Evolutionary conservation across 805 yeast genomes (phyloP).

Genomic region (Myxozyma lipomycoides): DNA sequence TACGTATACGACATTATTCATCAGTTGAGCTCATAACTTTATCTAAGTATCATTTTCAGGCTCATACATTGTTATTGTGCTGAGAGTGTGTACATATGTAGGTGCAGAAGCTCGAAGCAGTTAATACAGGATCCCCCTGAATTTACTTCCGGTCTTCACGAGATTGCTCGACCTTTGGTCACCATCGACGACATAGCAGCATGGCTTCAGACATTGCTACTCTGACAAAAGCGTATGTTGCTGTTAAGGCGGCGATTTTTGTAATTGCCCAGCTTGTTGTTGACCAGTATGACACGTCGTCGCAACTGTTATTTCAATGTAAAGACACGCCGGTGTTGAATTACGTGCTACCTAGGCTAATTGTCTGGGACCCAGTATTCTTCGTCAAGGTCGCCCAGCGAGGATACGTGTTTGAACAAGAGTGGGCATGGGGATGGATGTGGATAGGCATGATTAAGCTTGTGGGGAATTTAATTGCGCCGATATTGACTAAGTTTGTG

Average conservation of each 20-base stretch:
- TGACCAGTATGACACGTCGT: constrained; percentile 49
- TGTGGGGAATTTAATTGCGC: constrained; percentile 13
- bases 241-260: constrained; percentile 40
- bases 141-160: no score
- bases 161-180: no score
- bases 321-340: constrained; percentile 11
- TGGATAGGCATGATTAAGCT: constrained; percentile 47
- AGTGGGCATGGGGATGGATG: constrained; percentile 77
- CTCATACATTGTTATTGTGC: no score
- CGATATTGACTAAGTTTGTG: constrained; percentile 3
- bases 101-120: no score
- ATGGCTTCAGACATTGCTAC: not conserved
- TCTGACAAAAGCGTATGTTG: constrained; percentile 19
- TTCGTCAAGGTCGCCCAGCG: constrained; percentile 55
- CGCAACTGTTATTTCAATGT: constrained; percentile 39
- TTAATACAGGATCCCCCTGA: no score
- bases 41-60: no score
- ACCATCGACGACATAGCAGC: no score
- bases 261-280: constrained; percentile 42
- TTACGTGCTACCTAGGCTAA: constrained; percentile 38
- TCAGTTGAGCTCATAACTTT: no score
- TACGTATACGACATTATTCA: no score
- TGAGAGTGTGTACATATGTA: no score
- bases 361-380: constrained; percentile 85
- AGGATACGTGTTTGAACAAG: constrained; percentile 71